Conservation (phyloP, 225 moss, liverwort and hornwort genomes). For the Pleurozium schreberi region DNA sequence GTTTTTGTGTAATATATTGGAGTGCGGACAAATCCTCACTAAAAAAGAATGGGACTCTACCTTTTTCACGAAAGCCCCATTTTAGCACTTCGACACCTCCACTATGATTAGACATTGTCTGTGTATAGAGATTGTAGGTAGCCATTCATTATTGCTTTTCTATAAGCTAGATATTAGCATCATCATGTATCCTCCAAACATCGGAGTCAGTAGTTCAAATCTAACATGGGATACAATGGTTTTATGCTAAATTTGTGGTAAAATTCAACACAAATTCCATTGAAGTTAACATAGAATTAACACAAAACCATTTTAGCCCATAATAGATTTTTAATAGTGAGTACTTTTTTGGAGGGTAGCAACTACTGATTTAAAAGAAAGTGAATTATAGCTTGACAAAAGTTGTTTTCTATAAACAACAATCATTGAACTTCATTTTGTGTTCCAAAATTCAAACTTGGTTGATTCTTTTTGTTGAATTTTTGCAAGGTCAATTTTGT, state of each 20-base stretch:
- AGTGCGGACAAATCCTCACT: accelerated
- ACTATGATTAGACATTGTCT: accelerated
- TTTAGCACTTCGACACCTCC: too few species aligned
- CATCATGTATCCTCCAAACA: background rate
- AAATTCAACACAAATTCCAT: background rate
- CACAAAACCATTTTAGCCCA: background rate
- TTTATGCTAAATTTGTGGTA: background rate
- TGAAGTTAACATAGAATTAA: background rate
- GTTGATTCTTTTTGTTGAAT: background rate
- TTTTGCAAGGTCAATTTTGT: background rate
- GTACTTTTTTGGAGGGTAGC: too few species aligned
- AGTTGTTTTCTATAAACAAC: accelerated
- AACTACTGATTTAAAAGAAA: too few species aligned
- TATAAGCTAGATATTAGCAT: background rate
- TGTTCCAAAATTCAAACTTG: background rate
- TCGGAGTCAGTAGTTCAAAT: background rate
- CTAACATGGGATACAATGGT: background rate
- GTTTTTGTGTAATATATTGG: too few species aligned
- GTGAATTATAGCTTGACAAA: too few species aligned
- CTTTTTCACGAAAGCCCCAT: accelerated
- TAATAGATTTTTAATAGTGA: too few species aligned
- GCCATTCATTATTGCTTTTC: background rate
- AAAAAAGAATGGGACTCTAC: accelerated
- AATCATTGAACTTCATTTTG: background rate
- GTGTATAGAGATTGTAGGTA: background rate